Base-by-base conservation (phyloP, 2,329 filamentous ascomycete species). In the Pseudopyricularia cyperi region DNA sequence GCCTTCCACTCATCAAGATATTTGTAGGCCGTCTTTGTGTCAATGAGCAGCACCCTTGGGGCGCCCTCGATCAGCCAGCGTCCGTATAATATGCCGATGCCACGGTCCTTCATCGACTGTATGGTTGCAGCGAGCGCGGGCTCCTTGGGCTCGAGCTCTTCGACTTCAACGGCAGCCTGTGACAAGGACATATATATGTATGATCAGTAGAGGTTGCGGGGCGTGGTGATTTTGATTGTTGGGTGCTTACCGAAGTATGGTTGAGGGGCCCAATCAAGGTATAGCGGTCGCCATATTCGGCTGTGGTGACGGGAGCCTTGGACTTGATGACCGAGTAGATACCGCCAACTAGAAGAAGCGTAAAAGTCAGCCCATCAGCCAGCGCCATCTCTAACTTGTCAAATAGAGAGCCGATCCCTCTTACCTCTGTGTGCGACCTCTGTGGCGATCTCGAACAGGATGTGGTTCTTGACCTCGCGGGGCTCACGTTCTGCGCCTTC, bases 291-390 rank as follows among this genome's bases (percentile, higher is more conserved):
- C 93, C 93, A 93, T 97, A 98, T 70, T 98, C 93, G 55, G 89
- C 89, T 1, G 91, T 96, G 44, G 93, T 97, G 56, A 97, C 93
- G 50, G 93, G 91, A 35, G 93, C 91, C 71, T 98, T 98, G 56
- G 93, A 98, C 71, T 98, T 98, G 71, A 98, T 83, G 58, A 98
- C 93, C 15, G 91, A 97, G 76, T 98, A 98, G 71, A 98, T 98
- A 62, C 93, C 93, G 64, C 93, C 93, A 56, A 98, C 93, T 94
- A 53, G 15, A 53, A 47, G 33, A 37, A 35, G 32, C 39, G 19
- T 22, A n/a, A 17, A 42, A 11, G n/a, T 42, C 37, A 9, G 11
- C 4, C 2, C 19, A 24, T n/a, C n/a, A n/a, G n/a, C n/a, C n/a
- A n/a, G n/a, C n/a, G n/a, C n/a, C n/a, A n/a, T n/a, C n/a, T n/a